Evolutionary conservation across 2,329 filamentous ascomycete genomes (phyloP).

Genomic region (Colletotrichum tropicicola): DNA sequence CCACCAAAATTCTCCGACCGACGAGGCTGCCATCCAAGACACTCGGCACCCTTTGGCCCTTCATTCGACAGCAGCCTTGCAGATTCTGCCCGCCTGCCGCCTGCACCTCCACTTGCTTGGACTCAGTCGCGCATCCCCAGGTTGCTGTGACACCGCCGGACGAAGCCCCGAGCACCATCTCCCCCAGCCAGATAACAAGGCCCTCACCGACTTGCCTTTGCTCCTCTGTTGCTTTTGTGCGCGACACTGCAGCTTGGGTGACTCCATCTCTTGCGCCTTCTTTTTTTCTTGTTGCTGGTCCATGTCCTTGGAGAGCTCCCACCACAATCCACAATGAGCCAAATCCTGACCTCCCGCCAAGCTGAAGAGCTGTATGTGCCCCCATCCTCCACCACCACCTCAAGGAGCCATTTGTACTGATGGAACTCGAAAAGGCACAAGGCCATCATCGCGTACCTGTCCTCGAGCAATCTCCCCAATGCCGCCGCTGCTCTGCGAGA

Average conservation of each 20-base stretch:
- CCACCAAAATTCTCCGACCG: conserved; percentile 7
- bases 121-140: conserved; percentile 14
- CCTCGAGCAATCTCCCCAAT: conserved; percentile 75
- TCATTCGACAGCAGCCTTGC: conserved; percentile 15
- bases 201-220: background rate
- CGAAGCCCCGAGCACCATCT: conserved; percentile 16
- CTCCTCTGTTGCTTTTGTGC: background rate
- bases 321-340: conserved; percentile 65
- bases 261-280: background rate
- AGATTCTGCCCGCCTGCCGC: conserved; percentile 1
- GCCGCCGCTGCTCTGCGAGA: conserved; percentile 77
- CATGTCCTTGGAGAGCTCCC: background rate
- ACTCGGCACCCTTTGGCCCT: background rate
- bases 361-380: conserved; percentile 81
- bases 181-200: background rate
- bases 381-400: background rate
- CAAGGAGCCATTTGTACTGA: conserved; percentile 20
- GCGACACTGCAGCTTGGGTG: background rate
- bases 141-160: conserved; percentile 17
- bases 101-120: background rate
- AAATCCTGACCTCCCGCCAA: conserved; percentile 80
- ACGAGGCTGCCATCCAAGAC: conserved; percentile 19
- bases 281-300: background rate
- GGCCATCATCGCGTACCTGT: conserved; percentile 89
- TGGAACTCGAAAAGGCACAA: conserved; percentile 73